Evolutionary conservation across 1,284 basidiomycete genomes (phyloP), one percentile per base, ranked within the genome.

Genomic region (Meira nashicola): DNA sequence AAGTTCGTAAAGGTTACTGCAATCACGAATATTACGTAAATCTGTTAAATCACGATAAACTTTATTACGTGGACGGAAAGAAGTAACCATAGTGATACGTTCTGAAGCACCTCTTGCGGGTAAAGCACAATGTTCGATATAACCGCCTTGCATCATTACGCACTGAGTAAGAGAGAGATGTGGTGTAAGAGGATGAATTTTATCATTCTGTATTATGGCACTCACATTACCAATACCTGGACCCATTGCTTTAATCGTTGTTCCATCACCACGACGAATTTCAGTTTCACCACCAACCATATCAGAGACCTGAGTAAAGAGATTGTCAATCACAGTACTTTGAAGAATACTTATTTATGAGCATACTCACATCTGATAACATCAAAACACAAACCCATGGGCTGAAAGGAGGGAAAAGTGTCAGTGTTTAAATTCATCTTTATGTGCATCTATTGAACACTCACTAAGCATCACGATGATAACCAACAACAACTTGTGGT

Each of bases 281-380:
- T 62, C 71, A 2, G 71, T 74, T 56, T 75, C 73, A 6, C 73
- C 73, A 14, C 72, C 72, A 39, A 58, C 55, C 72, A 74, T 74
- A 17, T 55, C 57, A 2, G 58, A 33, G 3, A 33, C 28, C 28
- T 33, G 57, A 38, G 28, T 33, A 33, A 8, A 33, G 28, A 33
- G 8, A 33, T 33, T 8, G 28, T 33, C 28, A 33, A 8, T 2
- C 38, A 7, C 7, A 51, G 39, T 25, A 3, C 48, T 23, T 38
- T 23, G 28, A 33, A 17, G 37, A 39, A 19, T 12, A 2, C 15
- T 7, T 19, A 38, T 14, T 43, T 10, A 21, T 14, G 9, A 12
- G n/a, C n/a, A 33, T 33, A 33, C 40, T 48, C 1, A 65, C 63
- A 54, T 73, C 70, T 9, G 58, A 62, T 1, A 73, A 65, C 72